Base-by-base conservation (phyloP, 768 basidiomycete species). In the Fibroporia radiculosa region DNA sequence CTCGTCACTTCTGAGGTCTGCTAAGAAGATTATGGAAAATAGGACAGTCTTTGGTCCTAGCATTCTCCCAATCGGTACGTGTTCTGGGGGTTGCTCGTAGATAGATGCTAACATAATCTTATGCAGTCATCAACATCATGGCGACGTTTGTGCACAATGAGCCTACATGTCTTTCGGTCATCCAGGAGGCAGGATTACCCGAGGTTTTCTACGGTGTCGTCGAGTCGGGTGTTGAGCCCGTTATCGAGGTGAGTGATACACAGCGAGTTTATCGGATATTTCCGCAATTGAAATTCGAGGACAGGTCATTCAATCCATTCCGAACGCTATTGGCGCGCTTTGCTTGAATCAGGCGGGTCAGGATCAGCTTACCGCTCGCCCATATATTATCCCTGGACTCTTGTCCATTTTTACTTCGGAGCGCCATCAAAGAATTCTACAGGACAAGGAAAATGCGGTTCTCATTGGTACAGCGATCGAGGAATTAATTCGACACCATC, bases 61-160 rank as follows among this genome's bases (percentile, higher is more conserved):
- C 52, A 77, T 97, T 40, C 77, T 93, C 34, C 84, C 90, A 1
- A 70, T 93, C 34, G 86, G 92, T 92, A 62, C 27, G 78, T 67
- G 24, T 7, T 8, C 28, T 11, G 13, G n/a, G n/a, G 22, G 13
- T 22, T 5, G 7, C 7, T 7, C 52, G 14, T 26, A 27, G 5
- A 18, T 20, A 19, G 6, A 6, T 43, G 32, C 19, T 19, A 35
- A 2, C 22, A 33, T 41, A 23, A 20, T 44, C 4, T 23, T 4
- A 31, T 6, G 42, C 8, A 89, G 92, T 89, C 4, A 89, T 93
- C 69, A 92, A 93, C 61, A 84, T 93, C 57, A 90, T 96, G 82
- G 82, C 92, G 12, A 92, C 92, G 0, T 97, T 97, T 64, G 82
- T 98, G 7, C 95, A 99, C 70, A 99, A 98, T 52, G 96, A 99